Base-by-base conservation (phyloP, 2,329 filamentous ascomycete genomes). In the Cytospora schulzeri region DNA sequence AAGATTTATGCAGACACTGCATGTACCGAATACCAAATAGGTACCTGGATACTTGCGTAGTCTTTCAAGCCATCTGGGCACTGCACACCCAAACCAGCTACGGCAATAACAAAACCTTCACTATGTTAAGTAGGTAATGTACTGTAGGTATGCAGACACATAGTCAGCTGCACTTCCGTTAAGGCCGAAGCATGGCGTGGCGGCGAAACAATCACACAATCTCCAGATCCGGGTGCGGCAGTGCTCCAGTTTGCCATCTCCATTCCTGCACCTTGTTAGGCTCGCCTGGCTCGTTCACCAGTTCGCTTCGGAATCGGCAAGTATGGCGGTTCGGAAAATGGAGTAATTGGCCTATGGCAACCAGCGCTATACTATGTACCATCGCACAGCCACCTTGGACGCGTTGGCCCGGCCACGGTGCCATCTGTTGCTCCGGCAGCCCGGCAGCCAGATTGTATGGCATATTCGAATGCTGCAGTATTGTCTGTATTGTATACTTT, bases 171-270 rank as follows among this genome's bases (percentile, higher is more conserved):
- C 17, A 41, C 38, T 41, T 41, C 12, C 4, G 4, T 41, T 19
- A 19, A n/a, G n/a, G 38, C 38, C 38, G 38, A 41, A 41, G 38
- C 17, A 19, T 41, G 38, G 38, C 19, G 38, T 41, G 38, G 38
- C 17, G 38, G 35, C 35, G 35, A 38, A 38, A 29, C n/a, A n/a
- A n/a, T n/a, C n/a, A n/a, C n/a, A n/a, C n/a, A n/a, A n/a, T n/a
- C n/a, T n/a, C n/a, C n/a, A n/a, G 58, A 54, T 52, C 29, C 31
- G 17, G 50, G 51, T 53, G 58, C 58, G 58, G 58, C 58, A 54
- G 58, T 60, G 58, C 15, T 41, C 31, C 29, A 35, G 11, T 35
- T 45, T 53, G 58, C 58, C 31, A 51, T 63, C 35, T 35, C 14
- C 55, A 59, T 50, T 58, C 22, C 55, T 28, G 35, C 55, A 38